These are phyloP conservation scores for Penicillium salamii DNA, from an alignment of 495 filamentous ascomycete species.

Conservation along the genomic window DNA sequence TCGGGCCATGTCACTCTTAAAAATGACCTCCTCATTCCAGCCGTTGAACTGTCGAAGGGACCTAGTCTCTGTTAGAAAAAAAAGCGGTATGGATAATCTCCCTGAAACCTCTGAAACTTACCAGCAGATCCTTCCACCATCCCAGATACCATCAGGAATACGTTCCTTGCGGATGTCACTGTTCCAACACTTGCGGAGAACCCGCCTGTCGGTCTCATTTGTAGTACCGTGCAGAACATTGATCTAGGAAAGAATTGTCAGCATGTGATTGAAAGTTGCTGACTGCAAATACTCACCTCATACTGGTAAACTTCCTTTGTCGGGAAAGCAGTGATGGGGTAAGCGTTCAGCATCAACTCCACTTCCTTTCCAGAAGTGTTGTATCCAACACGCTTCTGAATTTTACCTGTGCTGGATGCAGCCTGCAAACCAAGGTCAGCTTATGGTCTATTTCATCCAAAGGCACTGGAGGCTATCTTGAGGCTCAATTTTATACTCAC, in stretches of 20 bases:
- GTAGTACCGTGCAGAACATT: constrained; percentile 52
- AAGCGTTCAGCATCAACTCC: constrained; percentile 69
- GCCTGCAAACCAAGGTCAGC: background rate
- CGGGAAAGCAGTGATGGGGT: constrained; percentile 54
- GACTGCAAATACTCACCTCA: constrained; percentile 61
- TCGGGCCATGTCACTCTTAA: constrained; percentile 1
- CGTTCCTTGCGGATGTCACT: constrained; percentile 52
- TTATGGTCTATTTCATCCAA: background rate
- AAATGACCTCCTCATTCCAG: constrained; percentile 17
- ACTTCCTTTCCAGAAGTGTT: constrained; percentile 57
- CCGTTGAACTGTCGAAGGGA: constrained; percentile 31
- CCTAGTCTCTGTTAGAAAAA: constrained; percentile 23
- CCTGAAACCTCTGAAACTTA: constrained; percentile 31
- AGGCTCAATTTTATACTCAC: constrained; percentile 29
- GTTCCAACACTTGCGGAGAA: constrained; percentile 69
- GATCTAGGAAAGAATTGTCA: constrained; percentile 45
- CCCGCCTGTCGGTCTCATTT: constrained; percentile 10
- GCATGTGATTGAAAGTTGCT: background rate
- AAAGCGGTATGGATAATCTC: background rate
- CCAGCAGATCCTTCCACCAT: constrained; percentile 79
- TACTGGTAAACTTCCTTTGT: constrained; percentile 69
- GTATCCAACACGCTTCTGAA: constrained; percentile 31
- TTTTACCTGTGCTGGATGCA: background rate
- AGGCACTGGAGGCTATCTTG: no score
- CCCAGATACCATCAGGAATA: constrained; percentile 65